These are phyloP conservation scores for Boletus sp. DNA, from an alignment of 1,284 basidiomycete genomes.

Conservation along the genomic window DNA sequence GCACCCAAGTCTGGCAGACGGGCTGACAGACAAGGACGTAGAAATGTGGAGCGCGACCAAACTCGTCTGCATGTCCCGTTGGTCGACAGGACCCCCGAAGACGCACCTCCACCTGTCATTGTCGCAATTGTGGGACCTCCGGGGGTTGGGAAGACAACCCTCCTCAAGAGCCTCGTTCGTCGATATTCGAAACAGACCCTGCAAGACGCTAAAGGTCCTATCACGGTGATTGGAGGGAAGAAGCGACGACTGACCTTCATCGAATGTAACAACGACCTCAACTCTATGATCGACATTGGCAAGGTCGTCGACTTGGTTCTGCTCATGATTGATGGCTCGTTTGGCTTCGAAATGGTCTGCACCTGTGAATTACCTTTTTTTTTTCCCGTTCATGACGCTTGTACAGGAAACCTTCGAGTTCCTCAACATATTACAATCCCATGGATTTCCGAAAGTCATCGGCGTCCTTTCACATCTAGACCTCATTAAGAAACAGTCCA, in stretches of 20 bases:
- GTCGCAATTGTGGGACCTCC: conserved; percentile 97
- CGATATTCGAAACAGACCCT: conserved; percentile 95
- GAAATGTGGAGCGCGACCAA: conserved; percentile 93
- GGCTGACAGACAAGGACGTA: conserved; percentile 84
- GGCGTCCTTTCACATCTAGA: conserved; percentile 96
- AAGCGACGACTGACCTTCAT: conserved; percentile 90
- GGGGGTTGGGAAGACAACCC: conserved; percentile 94
- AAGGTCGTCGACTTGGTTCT: conserved; percentile 96
- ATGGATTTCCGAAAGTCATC: conserved; percentile 98
- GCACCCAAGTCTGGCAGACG: conserved; percentile 86
- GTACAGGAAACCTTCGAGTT: conserved; percentile 94
- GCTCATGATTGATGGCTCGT: conserved; percentile 96
- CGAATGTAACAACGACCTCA: conserved; percentile 97
- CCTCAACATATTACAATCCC: conserved; percentile 92
- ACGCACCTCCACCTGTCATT: conserved; percentile 90
- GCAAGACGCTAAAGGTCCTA: conserved; percentile 86
- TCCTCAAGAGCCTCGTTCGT: conserved; percentile 89
- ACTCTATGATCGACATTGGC: conserved; percentile 96
- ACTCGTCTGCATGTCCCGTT: conserved; percentile 94
- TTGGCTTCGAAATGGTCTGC: conserved; percentile 96
- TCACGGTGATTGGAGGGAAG: conserved; percentile 95
- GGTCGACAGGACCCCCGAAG: conserved; percentile 90
- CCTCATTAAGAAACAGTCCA: conserved; percentile 90
- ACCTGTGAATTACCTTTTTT: rapidly evolving
- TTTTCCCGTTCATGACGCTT: background rate